These are phyloP conservation scores for Hypholoma fasciculare DNA, from an alignment of 768 basidiomycete genomes.

Conservation along the genomic window DNA sequence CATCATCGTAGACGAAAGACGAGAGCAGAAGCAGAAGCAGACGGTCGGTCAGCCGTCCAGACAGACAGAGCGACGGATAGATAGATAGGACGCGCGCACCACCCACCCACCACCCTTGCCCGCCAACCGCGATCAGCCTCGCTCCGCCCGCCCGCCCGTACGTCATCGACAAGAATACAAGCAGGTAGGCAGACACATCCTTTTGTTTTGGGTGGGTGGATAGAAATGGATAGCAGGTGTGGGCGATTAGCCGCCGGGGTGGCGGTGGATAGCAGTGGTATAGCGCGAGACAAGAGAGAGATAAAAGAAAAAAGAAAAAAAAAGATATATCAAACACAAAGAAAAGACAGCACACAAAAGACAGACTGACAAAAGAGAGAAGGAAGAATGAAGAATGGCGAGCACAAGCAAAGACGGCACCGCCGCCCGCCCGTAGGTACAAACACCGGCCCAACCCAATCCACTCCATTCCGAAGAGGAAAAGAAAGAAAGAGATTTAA, in stretches of 20 bases:
- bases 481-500: too few relatives aligned
- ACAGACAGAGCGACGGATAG: background rate
- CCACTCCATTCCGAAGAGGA: too few relatives aligned
- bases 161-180: too few relatives aligned
- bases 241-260: background rate
- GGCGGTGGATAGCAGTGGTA: background rate
- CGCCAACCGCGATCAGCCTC: too few relatives aligned
- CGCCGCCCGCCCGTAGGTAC: too few relatives aligned
- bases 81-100: background rate
- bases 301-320: background rate
- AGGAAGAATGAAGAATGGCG: slow-evolving; percentile 4
- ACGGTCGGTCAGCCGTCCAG: background rate
- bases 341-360: slow-evolving; percentile 6
- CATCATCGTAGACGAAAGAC: too few relatives aligned
- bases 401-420: too few relatives aligned
- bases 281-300: background rate
- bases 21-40: too few relatives aligned
- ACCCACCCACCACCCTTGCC: background rate
- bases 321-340: background rate
- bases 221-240: background rate
- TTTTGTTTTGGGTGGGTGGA: background rate
- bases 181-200: background rate
- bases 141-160: too few relatives aligned
- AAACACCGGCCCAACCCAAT: too few relatives aligned
- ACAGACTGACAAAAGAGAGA: background rate